Percentiles rank a stretch among this genome's conserved stretches.
Conservation (phyloP, 306 rosid species). For the Hippophae tibetana region DNA sequence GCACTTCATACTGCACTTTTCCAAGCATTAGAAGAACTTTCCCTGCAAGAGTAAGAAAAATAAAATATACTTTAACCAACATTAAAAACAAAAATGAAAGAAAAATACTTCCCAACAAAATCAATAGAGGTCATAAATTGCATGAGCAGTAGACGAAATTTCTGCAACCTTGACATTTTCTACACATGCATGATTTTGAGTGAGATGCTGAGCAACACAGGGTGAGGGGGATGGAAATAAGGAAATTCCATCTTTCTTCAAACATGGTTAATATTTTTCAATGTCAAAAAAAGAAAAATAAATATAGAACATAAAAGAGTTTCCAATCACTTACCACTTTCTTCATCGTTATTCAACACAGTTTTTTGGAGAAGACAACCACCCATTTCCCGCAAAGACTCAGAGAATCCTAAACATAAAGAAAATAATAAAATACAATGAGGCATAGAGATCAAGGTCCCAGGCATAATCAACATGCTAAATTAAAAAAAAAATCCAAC, state of each 20-base stretch:
- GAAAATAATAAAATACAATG: not conserved
- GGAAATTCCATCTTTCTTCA: not conserved
- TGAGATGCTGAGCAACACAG: too few relatives aligned
- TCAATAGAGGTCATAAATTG: too few relatives aligned
- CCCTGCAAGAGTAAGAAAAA: conserved; percentile 38
- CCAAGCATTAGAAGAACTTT: conserved; percentile 70
- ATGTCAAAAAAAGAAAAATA: not conserved
- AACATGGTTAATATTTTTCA: not conserved
- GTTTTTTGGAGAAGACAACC: conserved; percentile 91
- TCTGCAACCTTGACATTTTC: too few relatives aligned
- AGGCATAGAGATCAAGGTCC: not conserved
- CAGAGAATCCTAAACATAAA: conserved; percentile 60
- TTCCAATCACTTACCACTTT: conserved; percentile 48
- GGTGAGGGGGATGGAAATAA: too few relatives aligned
- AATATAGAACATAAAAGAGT: conserved; percentile 4
- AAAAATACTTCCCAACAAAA: too few relatives aligned
- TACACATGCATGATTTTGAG: too few relatives aligned
- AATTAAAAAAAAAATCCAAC: too few relatives aligned
- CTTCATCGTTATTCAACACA: conserved; percentile 80
- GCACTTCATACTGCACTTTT: conserved; percentile 70
- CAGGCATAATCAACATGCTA: too few relatives aligned
- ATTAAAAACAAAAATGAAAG: not conserved
- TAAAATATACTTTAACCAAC: too few relatives aligned
- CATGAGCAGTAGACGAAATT: too few relatives aligned
- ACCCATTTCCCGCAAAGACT: conserved; percentile 81